A percentile compares a stretch with the other conserved stretches of the same genome.
Evolutionary conservation across 2,329 filamentous ascomycete species (phyloP).

Genomic region (Ophioceras dolichostomum): DNA sequence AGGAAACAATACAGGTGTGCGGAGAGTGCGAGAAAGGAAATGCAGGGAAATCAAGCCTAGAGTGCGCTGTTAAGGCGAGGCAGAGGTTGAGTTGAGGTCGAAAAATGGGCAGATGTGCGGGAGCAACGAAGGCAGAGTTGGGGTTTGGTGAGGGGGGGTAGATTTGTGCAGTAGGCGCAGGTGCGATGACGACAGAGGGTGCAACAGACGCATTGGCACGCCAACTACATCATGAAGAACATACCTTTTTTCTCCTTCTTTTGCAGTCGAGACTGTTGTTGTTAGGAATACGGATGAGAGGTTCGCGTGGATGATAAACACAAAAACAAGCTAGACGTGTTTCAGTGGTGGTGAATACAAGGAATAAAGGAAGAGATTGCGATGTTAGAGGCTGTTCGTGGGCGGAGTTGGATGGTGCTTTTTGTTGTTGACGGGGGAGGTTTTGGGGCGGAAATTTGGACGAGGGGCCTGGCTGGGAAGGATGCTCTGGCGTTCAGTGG

Average conservation of each 20-base stretch:
- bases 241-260: background rate
- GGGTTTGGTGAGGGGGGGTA: slow-evolving; percentile 3
- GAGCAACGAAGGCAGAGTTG: slow-evolving; percentile 1
- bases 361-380: too few species aligned
- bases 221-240: background rate
- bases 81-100: too few species aligned
- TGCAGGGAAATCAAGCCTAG: too few species aligned
- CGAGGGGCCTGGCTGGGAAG: background rate
- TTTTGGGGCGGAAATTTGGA: slow-evolving; percentile 2
- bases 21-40: too few species aligned
- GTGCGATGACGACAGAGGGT: slow-evolving; percentile 14
- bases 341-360: too few species aligned
- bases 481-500: background rate
- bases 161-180: slow-evolving; percentile 8
- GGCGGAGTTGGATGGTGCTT: background rate
- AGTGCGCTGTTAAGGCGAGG: too few species aligned
- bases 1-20: too few species aligned
- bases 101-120: too few species aligned
- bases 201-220: background rate
- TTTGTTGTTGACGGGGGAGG: slow-evolving; percentile 3
- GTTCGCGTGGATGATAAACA: too few species aligned
- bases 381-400: background rate
- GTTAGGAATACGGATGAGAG: too few species aligned
- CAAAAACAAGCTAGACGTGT: too few species aligned
- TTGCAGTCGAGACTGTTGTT: too few species aligned